phyloP scores from a whole-genome alignment of 164 flowering plant species.

The Nymphaea thermarum region DNA sequence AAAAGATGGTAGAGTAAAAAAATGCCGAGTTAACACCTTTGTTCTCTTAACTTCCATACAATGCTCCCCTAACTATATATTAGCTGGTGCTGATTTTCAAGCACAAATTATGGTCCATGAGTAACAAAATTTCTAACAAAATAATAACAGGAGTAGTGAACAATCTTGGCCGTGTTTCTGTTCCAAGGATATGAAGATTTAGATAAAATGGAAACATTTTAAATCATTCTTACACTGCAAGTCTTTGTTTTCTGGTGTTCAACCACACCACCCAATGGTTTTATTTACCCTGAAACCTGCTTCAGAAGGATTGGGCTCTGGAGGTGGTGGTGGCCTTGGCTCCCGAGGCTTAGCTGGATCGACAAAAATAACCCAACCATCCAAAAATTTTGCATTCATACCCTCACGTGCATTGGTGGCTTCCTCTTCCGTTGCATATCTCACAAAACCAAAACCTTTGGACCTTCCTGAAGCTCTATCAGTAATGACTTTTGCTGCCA shows the following conservation, averaged over 20 bases:
- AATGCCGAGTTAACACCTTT: too few relatives aligned
- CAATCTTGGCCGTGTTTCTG: too few relatives aligned
- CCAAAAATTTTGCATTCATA: conserved; percentile 75
- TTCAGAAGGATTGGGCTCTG: conserved; percentile 30
- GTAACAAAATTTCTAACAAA: too few relatives aligned
- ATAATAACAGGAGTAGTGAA: too few relatives aligned
- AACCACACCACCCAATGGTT: conserved; percentile 89
- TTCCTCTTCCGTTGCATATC: conserved; percentile 62
- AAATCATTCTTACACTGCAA: too few relatives aligned
- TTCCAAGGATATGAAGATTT: too few relatives aligned
- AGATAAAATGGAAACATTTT: too few relatives aligned
- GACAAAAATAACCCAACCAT: conserved; percentile 95
- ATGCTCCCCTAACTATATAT: too few relatives aligned
- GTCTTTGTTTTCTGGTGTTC: conserved; percentile 4
- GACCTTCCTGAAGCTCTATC: conserved; percentile 71
- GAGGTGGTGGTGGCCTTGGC: conserved; percentile 42
- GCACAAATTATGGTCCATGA: too few relatives aligned
- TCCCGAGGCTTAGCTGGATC: conserved; percentile 82
- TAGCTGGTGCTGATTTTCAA: too few relatives aligned
- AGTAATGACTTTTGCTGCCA: conserved; percentile 55
- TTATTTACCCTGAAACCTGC: conserved; percentile 57
- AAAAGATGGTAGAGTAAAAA: too few relatives aligned
- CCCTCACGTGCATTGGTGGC: conserved; percentile 72
- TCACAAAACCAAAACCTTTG: conserved; percentile 81
- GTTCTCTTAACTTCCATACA: too few relatives aligned